phyloP scores from a whole-genome alignment of 2,329 filamentous ascomycete species.

The Dothidotthia symphoricarpi region DNA sequence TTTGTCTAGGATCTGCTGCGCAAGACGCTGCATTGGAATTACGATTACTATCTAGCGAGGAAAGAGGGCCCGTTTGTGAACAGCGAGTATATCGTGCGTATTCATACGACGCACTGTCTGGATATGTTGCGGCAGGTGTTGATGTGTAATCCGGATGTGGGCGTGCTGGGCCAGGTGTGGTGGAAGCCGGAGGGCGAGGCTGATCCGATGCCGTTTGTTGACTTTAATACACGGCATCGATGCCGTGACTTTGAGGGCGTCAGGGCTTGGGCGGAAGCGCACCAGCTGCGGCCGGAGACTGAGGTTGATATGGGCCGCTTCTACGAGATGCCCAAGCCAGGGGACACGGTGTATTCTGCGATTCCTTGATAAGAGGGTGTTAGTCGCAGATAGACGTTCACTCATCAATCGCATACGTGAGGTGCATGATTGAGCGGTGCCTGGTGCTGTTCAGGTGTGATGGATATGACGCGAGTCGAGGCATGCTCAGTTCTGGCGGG shows the following conservation, averaged over 20 bases:
- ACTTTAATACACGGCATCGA: constrained; percentile 61
- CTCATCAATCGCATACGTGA: too few species aligned
- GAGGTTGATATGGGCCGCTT: constrained; percentile 45
- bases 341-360: constrained; percentile 29
- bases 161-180: constrained; percentile 62
- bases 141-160: constrained; percentile 63
- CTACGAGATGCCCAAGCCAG: constrained; percentile 42
- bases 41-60: constrained; percentile 54
- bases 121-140: constrained; percentile 62
- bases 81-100: constrained; percentile 53
- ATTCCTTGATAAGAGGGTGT: constrained; percentile 24
- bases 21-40: constrained; percentile 60
- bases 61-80: constrained; percentile 57
- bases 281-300: constrained; percentile 48
- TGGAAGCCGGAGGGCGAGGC: constrained; percentile 43
- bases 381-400: constrained; percentile 6
- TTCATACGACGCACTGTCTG: constrained; percentile 60
- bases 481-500: constrained; percentile 67
- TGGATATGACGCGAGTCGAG: too few species aligned
- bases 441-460: too few species aligned
- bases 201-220: constrained; percentile 56
- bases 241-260: constrained; percentile 59
- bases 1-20: constrained; percentile 57
- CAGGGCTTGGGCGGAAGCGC: constrained; percentile 53
- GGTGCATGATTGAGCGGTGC: too few species aligned